Conservation (phyloP, 2,329 filamentous ascomycete genomes). For the Sclerotinia spermophila region DNA sequence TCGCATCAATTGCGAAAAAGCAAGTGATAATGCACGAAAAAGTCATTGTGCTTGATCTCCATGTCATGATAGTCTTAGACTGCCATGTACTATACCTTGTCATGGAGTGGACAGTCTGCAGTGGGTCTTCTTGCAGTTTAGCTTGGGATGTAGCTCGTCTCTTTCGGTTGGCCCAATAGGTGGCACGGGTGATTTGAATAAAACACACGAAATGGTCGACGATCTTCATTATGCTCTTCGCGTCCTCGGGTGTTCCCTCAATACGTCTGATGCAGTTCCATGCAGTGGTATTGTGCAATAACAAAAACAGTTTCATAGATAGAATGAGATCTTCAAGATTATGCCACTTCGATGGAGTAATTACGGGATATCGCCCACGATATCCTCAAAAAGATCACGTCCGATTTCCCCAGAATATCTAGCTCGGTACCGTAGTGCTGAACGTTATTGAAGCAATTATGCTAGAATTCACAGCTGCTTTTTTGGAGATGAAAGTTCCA, state of each 20-base stretch:
- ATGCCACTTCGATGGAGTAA: neutral
- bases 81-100: neutral
- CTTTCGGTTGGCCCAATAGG: neutral
- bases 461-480: neutral
- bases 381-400: too few species aligned
- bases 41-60: neutral
- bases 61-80: neutral
- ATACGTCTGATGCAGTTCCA: neutral
- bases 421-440: too few species aligned
- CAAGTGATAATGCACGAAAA: neutral
- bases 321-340: neutral
- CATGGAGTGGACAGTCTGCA: neutral
- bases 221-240: neutral
- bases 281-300: neutral
- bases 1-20: neutral
- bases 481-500: neutral
- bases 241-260: neutral
- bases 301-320: neutral
- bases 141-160: neutral
- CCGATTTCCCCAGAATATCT: neutral
- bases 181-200: neutral
- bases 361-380: neutral
- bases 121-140: neutral
- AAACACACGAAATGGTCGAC: neutral
- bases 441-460: neutral